A percentile compares a stretch with the other conserved stretches of the same genome.
phyloP scores from a whole-genome alignment of 495 filamentous ascomycete species.

The Aspergillus diversus region DNA sequence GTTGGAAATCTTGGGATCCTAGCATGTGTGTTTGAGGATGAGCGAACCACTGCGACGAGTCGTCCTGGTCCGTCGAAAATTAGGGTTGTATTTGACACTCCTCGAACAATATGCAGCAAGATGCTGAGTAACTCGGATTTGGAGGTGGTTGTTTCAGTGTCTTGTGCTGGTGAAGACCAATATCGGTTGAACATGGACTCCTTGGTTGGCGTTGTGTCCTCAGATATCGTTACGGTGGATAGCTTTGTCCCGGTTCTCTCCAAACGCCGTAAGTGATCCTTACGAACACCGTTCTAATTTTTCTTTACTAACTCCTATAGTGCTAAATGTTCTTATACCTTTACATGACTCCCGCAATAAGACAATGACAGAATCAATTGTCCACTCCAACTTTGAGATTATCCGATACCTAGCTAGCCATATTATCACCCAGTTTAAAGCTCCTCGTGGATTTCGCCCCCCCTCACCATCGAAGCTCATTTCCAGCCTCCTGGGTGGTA shows the following conservation, averaged over 20 bases:
- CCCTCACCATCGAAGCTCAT: constrained; percentile 90
- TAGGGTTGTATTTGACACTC: constrained; percentile 43
- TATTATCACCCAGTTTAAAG: constrained; percentile 58
- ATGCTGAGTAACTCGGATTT: constrained; percentile 35
- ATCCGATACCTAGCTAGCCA: constrained; percentile 70
- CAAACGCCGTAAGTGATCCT: constrained; percentile 60
- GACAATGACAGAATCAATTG: constrained; percentile 57
- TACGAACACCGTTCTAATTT: background rate
- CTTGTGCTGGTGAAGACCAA: constrained; percentile 37
- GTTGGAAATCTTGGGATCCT: constrained; percentile 67
- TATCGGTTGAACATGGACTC: constrained; percentile 65
- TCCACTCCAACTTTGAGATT: constrained; percentile 64
- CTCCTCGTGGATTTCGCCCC: constrained; percentile 63
- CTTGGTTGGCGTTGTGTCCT: constrained; percentile 62
- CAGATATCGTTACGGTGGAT: constrained; percentile 68
- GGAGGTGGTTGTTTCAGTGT: constrained; percentile 45
- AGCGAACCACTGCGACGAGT: constrained; percentile 29
- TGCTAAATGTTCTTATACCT: constrained; percentile 66
- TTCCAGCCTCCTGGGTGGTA: constrained; percentile 74
- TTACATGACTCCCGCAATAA: constrained; percentile 72
- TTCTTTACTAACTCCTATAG: constrained; percentile 36
- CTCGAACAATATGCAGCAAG: constrained; percentile 36
- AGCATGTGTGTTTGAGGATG: constrained; percentile 77
- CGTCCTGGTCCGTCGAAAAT: constrained; percentile 37
- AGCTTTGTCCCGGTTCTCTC: constrained; percentile 70